Evolutionary conservation across 495 filamentous ascomycete species (phyloP), one percentile per base, ranked within the genome.

Genomic region (Tricharina praecox): DNA sequence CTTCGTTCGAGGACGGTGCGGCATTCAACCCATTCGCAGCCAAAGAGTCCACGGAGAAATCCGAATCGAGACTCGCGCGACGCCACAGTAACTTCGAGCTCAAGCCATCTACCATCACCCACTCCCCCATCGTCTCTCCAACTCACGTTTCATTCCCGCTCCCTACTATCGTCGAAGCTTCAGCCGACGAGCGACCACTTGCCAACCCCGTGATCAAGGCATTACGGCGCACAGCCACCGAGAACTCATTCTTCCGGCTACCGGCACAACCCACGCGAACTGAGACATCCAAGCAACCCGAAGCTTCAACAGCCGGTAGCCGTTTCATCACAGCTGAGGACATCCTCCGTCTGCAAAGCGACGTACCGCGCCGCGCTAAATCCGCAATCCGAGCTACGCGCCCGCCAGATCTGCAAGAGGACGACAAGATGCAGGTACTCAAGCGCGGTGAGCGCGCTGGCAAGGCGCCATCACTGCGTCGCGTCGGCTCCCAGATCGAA

Each of bases 281-380:
- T 20, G 16, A 10, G 10, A 40, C 37, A 13, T 18, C 3, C 37
- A 13, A 40, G n/a, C 11, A 40, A 19, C 20, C 11, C 37, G 11
- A 19, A 40, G 37, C 37, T 40, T 20, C n/a, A 13, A 40, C 15
- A 40, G n/a, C n/a, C n/a, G n/a, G n/a, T n/a, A n/a, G n/a, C n/a
- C n/a, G n/a, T n/a, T n/a, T n/a, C n/a, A 59, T 59, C 42, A 59
- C 55, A 16, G 25, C 55, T 3, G 51, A 59, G 32, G 55, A 59
- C 35, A 2, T 48, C 23, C 46, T 58, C 48, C 55, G 56, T 15
- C 51, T 59, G 21, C 30, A 32, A n/a, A 23, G 20, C 34, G 45
- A 39, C 32, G 20, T 39, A n/a, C 45, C 45, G 11, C 32, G 34
- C 4, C 25, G n/a, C 11, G 41, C 41, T 11, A 24, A 19, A n/a